Base-by-base conservation (phyloP, 352 stramenopile species). In the Phytopythium aichiense region DNA sequence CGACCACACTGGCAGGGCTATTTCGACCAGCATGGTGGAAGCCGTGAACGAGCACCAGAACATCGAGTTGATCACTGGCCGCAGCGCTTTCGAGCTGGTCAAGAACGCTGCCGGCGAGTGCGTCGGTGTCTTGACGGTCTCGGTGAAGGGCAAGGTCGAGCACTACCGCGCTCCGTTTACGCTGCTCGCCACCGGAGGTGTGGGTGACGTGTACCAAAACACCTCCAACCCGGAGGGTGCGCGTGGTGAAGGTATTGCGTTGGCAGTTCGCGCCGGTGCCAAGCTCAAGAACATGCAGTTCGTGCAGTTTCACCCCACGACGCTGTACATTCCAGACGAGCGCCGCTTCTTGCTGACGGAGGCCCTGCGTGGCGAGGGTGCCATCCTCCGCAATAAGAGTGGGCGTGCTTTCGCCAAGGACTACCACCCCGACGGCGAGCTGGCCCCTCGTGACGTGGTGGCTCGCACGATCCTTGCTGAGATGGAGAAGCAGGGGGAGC, bases 221-320 rank as follows among this genome's bases (percentile, higher is more conserved):
- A 98, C 92, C 20, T 98, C 92, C 11, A 98, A 98, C 81, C 94
- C 95, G 0, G 66, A 91, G 33, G 84, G 80, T 8, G 85, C 87
- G 28, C 76, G 83, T 46, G 82, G 82, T 11, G 87, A 92, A 28
- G 87, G 87, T 13, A 72, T 92, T 23, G 85, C 76, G 0, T 68
- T 98, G 55, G 95, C 92, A 12, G 77, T 80, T 11, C 75, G 93
- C 49, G 86, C 79, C 12, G 88, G 77, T 22, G 83, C 84, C 20
- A 73, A 69, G 56, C 76, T 94, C 33, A 85, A 92, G 68, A 92
- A 98, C 68, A 93, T 98, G 88, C 92, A 98, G 75, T 98, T 98
- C 67, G 91, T 98, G 28, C 95, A 98, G 76, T 98, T 98, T 66
- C 95, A 98, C 71, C 95, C 95, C 9, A 98, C 95, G 9, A 96